Evolutionary conservation across 1,139 yeast species (phyloP).

Genomic region (Lodderomyces orthopsilosis): DNA sequence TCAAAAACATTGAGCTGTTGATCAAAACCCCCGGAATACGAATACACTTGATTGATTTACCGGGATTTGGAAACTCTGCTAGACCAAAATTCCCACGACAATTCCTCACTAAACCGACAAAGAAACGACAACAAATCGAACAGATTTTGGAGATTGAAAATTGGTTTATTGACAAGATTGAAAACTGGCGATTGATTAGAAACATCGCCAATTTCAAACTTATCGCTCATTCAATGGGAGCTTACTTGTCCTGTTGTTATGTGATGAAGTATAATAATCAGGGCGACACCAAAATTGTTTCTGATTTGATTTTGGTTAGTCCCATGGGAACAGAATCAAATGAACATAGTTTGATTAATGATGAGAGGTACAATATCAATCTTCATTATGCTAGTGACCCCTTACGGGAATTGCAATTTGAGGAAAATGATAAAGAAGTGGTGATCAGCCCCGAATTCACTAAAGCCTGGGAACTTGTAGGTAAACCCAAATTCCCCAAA

Average conservation of each 20-base stretch:
- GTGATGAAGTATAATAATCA: slow-evolving; percentile 35
- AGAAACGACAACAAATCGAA: slow-evolving; percentile 23
- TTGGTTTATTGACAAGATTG: slow-evolving; percentile 45
- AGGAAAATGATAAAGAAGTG: slow-evolving; percentile 21
- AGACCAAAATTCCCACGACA: slow-evolving; percentile 37
- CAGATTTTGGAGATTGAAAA: slow-evolving; percentile 37
- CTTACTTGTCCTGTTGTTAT: slow-evolving; percentile 40
- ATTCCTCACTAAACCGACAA: slow-evolving; percentile 24
- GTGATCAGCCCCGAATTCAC: slow-evolving; percentile 24
- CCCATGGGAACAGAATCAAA: slow-evolving; percentile 50
- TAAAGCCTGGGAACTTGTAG: slow-evolving; percentile 33
- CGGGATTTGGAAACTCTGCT: slow-evolving; percentile 47
- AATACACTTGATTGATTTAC: slow-evolving; percentile 38
- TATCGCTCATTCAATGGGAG: slow-evolving; percentile 48
- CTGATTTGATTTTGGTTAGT: slow-evolving; percentile 35
- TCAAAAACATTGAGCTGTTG: slow-evolving; percentile 37
- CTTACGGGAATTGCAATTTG: slow-evolving; percentile 23
- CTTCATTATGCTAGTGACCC: slow-evolving; percentile 31
- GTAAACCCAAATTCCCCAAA: slow-evolving; percentile 41
- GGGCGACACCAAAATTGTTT: slow-evolving; percentile 20
- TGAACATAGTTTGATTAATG: slow-evolving; percentile 33
- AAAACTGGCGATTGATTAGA: slow-evolving; percentile 34
- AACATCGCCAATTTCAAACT: slow-evolving; percentile 28
- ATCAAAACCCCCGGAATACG: slow-evolving; percentile 33
- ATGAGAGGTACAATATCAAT: slow-evolving; percentile 30